phyloP scores from a whole-genome alignment of 176 grass and related monocot species.

The Triticum aestivum region DNA sequence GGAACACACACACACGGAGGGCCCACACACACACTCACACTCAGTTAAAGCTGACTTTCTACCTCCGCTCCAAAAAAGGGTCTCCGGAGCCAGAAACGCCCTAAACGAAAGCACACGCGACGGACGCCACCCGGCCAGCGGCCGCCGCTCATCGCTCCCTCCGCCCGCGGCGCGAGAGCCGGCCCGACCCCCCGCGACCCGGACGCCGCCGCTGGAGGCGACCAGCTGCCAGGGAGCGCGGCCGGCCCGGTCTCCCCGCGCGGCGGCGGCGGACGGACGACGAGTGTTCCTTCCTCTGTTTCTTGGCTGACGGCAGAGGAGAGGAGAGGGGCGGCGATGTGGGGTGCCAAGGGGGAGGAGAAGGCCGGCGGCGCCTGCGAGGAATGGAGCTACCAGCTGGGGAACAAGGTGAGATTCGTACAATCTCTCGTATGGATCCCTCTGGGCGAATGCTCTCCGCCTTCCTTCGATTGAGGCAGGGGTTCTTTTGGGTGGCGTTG shows the following conservation, averaged over 20 bases:
- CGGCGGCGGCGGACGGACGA: too few relatives aligned
- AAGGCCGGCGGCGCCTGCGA: slow-evolving; percentile 31
- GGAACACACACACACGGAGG: neutral
- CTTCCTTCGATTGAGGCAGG: too few relatives aligned
- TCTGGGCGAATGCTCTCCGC: neutral
- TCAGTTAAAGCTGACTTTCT: neutral
- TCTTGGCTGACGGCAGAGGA: neutral
- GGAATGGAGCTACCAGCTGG: slow-evolving; percentile 48
- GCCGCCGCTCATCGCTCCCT: neutral
- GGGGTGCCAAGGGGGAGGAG: slow-evolving; percentile 40
- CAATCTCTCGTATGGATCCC: neutral
- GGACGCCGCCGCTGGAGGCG: too few relatives aligned
- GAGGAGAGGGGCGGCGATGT: slow-evolving; percentile 22
- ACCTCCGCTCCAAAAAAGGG: neutral
- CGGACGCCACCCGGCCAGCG: neutral
- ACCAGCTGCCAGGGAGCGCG: too few relatives aligned
- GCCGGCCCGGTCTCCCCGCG: too few relatives aligned
- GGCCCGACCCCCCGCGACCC: neutral
- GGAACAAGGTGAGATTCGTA: slow-evolving; percentile 26
- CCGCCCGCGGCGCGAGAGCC: too few relatives aligned
- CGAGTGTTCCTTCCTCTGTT: too few relatives aligned
- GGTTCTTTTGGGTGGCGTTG: too few relatives aligned
- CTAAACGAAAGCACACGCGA: neutral
- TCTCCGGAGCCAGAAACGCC: neutral
- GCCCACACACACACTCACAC: too few relatives aligned